A percentile compares a stretch with the other conserved stretches of the same genome.
Conservation (phyloP, 2,329 filamentous ascomycete genomes). For the Cadophora luteo-olivacea region DNA sequence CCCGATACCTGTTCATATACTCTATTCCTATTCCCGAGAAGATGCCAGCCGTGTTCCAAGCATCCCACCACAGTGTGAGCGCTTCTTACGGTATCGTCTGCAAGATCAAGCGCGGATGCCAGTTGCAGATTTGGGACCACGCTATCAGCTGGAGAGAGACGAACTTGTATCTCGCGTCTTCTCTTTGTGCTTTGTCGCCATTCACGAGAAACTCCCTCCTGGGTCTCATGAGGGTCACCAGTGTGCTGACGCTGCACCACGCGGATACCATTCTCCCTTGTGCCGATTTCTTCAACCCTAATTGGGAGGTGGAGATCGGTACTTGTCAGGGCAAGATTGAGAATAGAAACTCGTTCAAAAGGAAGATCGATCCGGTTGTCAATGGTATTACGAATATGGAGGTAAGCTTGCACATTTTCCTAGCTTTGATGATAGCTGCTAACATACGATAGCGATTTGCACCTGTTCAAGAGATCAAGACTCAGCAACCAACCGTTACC, state of each 20-base stretch:
- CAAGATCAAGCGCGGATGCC: slow-evolving; percentile 64
- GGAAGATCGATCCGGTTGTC: slow-evolving; percentile 66
- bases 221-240: slow-evolving; percentile 34
- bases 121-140: slow-evolving; percentile 68
- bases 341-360: slow-evolving; percentile 61
- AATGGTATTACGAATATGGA: slow-evolving; percentile 67
- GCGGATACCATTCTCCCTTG: slow-evolving; percentile 63
- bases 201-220: slow-evolving; percentile 41
- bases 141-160: slow-evolving; percentile 64
- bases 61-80: slow-evolving; percentile 66
- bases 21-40: slow-evolving; percentile 51
- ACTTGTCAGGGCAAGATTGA: slow-evolving; percentile 61
- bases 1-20: slow-evolving; percentile 53
- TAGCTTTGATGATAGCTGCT: not conserved
- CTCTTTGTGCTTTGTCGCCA: slow-evolving; percentile 35
- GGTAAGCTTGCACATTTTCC: slow-evolving; percentile 7
- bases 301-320: slow-evolving; percentile 68
- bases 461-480: slow-evolving; percentile 64
- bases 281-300: slow-evolving; percentile 67
- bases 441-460: slow-evolving; percentile 53
- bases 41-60: slow-evolving; percentile 64
- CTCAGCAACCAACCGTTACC: slow-evolving; percentile 64
- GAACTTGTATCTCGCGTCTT: slow-evolving; percentile 41
- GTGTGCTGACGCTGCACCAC: slow-evolving; percentile 48
- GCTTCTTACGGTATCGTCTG: slow-evolving; percentile 66